These are phyloP conservation scores for Umbellularia californica DNA, from an alignment of 164 flowering plant genomes.

Conservation along the genomic window DNA sequence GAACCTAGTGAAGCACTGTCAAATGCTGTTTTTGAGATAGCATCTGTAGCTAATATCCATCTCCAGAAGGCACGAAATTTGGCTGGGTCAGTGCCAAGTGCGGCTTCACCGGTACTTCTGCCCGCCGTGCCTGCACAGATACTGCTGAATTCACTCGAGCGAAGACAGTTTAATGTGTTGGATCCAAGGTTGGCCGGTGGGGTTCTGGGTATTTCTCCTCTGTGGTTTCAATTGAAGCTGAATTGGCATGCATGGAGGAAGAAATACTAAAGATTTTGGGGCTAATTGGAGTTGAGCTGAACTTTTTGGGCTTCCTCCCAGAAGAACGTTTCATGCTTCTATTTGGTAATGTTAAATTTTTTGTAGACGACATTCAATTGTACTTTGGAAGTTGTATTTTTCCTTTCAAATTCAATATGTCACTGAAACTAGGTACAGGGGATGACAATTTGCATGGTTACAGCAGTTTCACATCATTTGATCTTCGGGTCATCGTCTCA, in stretches of 20 bases:
- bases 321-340: not conserved
- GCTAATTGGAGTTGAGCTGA: not conserved
- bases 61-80: constrained; percentile 79
- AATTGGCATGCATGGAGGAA: constrained; percentile 88
- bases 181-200: constrained; percentile 76
- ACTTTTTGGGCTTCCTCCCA: not conserved
- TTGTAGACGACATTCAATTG: no score
- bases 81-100: constrained; percentile 66
- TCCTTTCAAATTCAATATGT: no score
- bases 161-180: constrained; percentile 80
- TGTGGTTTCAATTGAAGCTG: constrained; percentile 79
- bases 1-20: constrained; percentile 64
- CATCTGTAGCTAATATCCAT: constrained; percentile 83
- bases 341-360: not conserved
- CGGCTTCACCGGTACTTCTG: constrained; percentile 73
- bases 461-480: no score
- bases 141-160: constrained; percentile 54
- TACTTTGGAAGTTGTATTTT: no score
- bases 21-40: constrained; percentile 84
- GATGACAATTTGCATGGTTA: no score
- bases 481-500: no score
- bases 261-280: constrained; percentile 37
- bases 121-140: constrained; percentile 86
- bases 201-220: constrained; percentile 69
- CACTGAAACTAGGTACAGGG: no score